Evolutionary conservation across 2,329 filamentous ascomycete genomes (phyloP), one percentile per base, ranked within the genome.

Genomic region (Rugonectria rugulosa): DNA sequence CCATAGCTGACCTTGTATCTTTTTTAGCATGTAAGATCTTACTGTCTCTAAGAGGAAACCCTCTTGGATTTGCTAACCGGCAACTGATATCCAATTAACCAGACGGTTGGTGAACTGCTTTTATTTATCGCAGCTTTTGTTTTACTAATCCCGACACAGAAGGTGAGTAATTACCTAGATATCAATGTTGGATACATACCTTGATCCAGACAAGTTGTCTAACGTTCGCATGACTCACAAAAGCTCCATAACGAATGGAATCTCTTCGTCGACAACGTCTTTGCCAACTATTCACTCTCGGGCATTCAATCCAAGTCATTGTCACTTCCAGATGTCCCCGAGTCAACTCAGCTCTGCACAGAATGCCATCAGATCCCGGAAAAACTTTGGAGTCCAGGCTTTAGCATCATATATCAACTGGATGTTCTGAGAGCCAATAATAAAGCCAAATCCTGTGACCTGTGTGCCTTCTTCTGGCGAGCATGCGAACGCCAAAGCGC

Each of bases 401-500:
- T 15, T 15, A 36, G 17, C 32, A 17, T 36, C 32, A 6, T 15
- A 12, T 36, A n/a, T 15, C 32, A 36, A 15, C 4, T 17, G 14
- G 17, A 36, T 5, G 11, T 15, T 17, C 3, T 36, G 7, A 3
- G 17, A 17, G n/a, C 32, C 32, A 36, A 36, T 17, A 15, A 12
- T 15, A 6, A 4, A 9, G 11, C 32, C 7, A 27, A 37, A n/a
- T 14, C 14, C 12, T 59, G 56, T 23, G 32, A 21, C 2, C 53
- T 56, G 19, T 59, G 56, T 6, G 14, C 19, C 6, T 47, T 59
- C 46, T 52, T 47, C 14, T 59, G 56, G 56, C 38, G 49, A 12
- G 47, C 21, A 1, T 53, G 42, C 26, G 32, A n/a, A n/a, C 12
- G 32, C 4, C 32, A 15, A 5, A 12, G 11, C 5, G 14, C 32